A percentile compares a stretch with the other conserved stretches of the same genome.
Evolutionary conservation across 441 rosid species (phyloP).

Genomic region (Lepidium campestre): DNA sequence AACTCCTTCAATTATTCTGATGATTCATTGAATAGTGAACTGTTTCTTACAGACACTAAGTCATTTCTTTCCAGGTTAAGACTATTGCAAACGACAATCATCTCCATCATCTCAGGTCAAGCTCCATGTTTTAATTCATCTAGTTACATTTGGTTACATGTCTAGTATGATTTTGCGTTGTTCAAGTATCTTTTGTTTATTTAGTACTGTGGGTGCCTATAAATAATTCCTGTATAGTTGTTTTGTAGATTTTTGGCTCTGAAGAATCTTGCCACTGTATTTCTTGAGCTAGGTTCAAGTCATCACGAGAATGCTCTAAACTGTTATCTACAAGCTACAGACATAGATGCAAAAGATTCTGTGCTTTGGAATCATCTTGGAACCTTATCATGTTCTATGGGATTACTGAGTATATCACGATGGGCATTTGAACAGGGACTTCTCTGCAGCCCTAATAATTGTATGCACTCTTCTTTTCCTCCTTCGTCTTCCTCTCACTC

Average conservation of each 20-base stretch:
- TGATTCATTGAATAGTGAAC: background rate
- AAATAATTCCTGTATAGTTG: background rate
- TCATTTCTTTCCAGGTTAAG: constrained; percentile 48
- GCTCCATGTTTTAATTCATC: background rate
- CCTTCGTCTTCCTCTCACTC: background rate
- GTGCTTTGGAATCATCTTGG: constrained; percentile 99
- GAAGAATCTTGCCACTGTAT: constrained; percentile 91
- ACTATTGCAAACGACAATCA: constrained; percentile 65
- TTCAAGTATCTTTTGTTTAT: background rate
- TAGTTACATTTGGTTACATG: constrained; percentile 7
- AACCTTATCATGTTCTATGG: constrained; percentile 95
- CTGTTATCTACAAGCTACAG: constrained; percentile 98
- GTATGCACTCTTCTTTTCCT: constrained; percentile 41
- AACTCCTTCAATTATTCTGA: background rate
- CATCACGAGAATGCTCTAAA: constrained; percentile 83
- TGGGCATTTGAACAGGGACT: constrained; percentile 99
- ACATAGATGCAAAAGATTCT: constrained; percentile 94
- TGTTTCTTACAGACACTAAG: background rate
- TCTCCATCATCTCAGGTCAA: constrained; percentile 85
- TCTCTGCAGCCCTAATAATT: constrained; percentile 96
- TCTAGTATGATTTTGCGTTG: background rate
- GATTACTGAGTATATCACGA: constrained; percentile 80
- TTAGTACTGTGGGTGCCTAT: background rate
- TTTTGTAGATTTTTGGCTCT: constrained; percentile 81
- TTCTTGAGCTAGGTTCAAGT: constrained; percentile 83